A percentile compares a stretch with the other conserved stretches of the same genome.
Conservation (phyloP, 2,329 filamentous ascomycete genomes). For the Colletotrichum higginsianum region DNA sequence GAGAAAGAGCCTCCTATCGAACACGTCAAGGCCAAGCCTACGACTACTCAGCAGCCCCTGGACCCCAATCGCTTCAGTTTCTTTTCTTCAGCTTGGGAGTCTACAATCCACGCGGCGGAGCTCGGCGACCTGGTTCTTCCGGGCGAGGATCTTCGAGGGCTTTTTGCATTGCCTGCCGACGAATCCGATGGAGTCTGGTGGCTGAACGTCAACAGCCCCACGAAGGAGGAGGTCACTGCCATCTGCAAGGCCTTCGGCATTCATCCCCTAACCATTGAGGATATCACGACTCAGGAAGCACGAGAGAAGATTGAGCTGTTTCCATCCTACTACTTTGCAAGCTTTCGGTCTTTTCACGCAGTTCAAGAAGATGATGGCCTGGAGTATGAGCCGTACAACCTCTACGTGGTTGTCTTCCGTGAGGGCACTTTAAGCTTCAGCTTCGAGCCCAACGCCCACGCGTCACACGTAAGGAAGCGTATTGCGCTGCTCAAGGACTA, state of each 20-base stretch:
- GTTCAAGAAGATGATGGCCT: slow-evolving; percentile 84
- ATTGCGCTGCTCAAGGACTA: slow-evolving; percentile 96
- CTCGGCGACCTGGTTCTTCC: slow-evolving; percentile 90
- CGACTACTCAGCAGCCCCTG: slow-evolving; percentile 51
- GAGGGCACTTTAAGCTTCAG: slow-evolving; percentile 97
- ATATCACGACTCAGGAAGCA: slow-evolving; percentile 94
- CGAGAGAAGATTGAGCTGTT: slow-evolving; percentile 99
- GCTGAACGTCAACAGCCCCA: slow-evolving; percentile 94
- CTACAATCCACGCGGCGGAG: slow-evolving; percentile 91
- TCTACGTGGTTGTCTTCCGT: slow-evolving; percentile 96
- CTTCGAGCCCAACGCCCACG: slow-evolving; percentile 89
- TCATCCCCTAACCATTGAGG: slow-evolving; percentile 94
- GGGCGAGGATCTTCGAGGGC: slow-evolving; percentile 88
- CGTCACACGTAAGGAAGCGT: slow-evolving; percentile 88
- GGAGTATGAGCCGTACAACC: slow-evolving; percentile 94
- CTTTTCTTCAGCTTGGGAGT: slow-evolving; percentile 95
- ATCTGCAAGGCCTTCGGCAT: slow-evolving; percentile 96
- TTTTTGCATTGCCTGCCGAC: slow-evolving; percentile 79
- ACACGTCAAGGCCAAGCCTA: slow-evolving; percentile 53
- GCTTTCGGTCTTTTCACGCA: slow-evolving; percentile 91
- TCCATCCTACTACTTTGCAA: slow-evolving; percentile 97
- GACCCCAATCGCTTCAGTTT: slow-evolving; percentile 92
- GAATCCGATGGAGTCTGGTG: slow-evolving; percentile 92
- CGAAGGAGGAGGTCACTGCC: slow-evolving; percentile 87
- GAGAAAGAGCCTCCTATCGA: slow-evolving; percentile 58